These are phyloP conservation scores for Neolentinus lepideus DNA, from an alignment of 1,284 basidiomycete species.

Conservation along the genomic window DNA sequence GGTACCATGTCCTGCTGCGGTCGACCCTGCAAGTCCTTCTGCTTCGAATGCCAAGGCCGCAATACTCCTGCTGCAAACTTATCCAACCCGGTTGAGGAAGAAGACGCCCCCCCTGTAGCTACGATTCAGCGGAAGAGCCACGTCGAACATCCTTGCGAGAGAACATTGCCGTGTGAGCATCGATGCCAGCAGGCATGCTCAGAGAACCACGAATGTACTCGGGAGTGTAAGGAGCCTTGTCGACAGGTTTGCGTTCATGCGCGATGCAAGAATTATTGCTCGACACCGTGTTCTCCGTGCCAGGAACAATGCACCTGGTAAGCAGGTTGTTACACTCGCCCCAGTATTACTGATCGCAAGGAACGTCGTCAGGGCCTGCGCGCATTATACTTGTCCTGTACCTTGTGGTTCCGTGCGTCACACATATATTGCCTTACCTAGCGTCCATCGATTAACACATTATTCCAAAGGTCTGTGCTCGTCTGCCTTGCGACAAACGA, in stretches of 20 bases:
- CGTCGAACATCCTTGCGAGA: conserved; percentile 41
- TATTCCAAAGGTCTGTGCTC: conserved; percentile 48
- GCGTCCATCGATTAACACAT: not conserved
- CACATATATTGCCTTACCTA: not conserved
- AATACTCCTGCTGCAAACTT: conserved; percentile 11
- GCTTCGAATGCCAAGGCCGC: conserved; percentile 41
- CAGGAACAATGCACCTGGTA: conserved; percentile 54
- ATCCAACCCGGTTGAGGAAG: not conserved
- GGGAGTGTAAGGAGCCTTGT: conserved; percentile 38
- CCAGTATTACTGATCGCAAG: not conserved
- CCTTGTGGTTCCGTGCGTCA: conserved; percentile 61
- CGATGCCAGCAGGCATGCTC: conserved; percentile 44
- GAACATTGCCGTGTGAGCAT: conserved; percentile 52
- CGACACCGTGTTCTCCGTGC: conserved; percentile 55
- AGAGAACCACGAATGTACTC: conserved; percentile 41
- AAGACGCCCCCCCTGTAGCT: conserved; percentile 7
- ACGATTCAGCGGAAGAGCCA: conserved; percentile 30
- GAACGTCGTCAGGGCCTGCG: conserved; percentile 34
- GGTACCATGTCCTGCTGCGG: conserved; percentile 47
- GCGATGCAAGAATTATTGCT: conserved; percentile 41
- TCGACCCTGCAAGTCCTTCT: conserved; percentile 40
- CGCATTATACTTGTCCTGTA: conserved; percentile 50
- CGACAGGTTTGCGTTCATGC: conserved; percentile 51
- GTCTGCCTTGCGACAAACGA: conserved; percentile 56
- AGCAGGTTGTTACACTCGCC: conserved; percentile 8